Base-by-base conservation (phyloP, 108 stramenopile genomes). In the Halocafeteria seosinensis region DNA sequence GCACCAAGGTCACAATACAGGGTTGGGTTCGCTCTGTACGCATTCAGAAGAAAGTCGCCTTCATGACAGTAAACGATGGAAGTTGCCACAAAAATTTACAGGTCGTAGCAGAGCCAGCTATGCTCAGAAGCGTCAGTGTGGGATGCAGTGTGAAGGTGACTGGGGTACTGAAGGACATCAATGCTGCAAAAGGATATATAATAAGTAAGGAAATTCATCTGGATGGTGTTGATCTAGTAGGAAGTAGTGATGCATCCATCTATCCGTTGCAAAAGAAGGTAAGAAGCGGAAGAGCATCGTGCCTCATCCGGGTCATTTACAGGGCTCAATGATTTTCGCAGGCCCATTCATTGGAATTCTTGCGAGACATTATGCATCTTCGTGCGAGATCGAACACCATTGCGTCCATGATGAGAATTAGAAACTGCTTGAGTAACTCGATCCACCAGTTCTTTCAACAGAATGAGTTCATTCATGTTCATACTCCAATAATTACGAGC, bases 1-100 rank as follows among this genome's bases (percentile, higher is more conserved):
- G n/a, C n/a, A n/a, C n/a, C n/a, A n/a, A 47, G 42, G 42, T 85
- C 29, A 78, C 80, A n/a, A 81, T 88, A 32, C 75, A 71, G 34
- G 87, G 87, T 21, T 88, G 87, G 87, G 74, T 79, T 27, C 76
- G 85, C 37, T 85, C 87, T n/a, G 53, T 75, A 0, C 79, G 87
- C 34, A 84, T 74, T 34, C 67, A 69, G 55, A 83, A 83, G 68
- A 79, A 75, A 23, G 66, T 85, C 34, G 52, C 82, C 50, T 88
- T 88, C 65, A 58, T 88, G 9, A 84, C 84, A 72, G 73, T 88
- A 62, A 83, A 82, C 62, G 87, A 88, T 63, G 87, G 87, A 26
- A 82, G 81, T 13, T 72, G 64, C 50, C 55, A 57, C 24, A 38
- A 52, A 4, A 72, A 60, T 13, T 32, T 84, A 21, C 86, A 88